A percentile compares a stretch with the other conserved stretches of the same genome.
Conservation (phyloP, 371 early-diverging fungal species). For the Mucor saturninus region DNA sequence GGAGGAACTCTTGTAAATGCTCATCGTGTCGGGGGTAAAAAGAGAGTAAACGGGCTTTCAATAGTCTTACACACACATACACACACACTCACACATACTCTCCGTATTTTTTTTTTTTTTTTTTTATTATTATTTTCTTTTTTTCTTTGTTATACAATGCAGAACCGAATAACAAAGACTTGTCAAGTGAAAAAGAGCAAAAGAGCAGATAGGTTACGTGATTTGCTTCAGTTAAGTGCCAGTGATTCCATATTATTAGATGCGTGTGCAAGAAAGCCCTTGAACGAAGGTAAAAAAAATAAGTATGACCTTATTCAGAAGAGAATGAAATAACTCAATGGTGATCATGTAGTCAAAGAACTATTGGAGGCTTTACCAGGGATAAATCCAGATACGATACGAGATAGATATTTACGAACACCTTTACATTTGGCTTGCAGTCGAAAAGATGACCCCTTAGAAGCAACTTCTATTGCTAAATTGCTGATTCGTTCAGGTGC, state of each 20-base stretch:
- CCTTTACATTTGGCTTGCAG: constrained; percentile 55
- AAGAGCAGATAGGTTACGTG: constrained; percentile 34
- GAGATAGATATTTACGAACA: constrained; percentile 48
- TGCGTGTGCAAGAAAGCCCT: constrained; percentile 43
- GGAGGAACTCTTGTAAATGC: neutral
- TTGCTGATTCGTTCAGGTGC: constrained; percentile 43
- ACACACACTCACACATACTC: neutral
- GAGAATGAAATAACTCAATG: too few relatives aligned
- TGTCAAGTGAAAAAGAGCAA: constrained; percentile 31
- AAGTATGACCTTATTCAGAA: too few relatives aligned
- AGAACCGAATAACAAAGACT: constrained; percentile 40
- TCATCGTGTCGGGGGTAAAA: neutral
- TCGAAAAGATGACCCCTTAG: constrained; percentile 39
- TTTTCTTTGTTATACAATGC: constrained; percentile 13
- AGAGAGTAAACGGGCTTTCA: neutral
- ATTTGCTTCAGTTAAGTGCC: constrained; percentile 37
- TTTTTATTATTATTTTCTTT: neutral
- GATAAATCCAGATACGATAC: constrained; percentile 48
- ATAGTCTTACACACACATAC: neutral
- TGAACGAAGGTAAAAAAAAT: constrained; percentile 34
- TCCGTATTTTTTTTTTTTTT: constrained; percentile 8
- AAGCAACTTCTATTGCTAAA: constrained; percentile 43
- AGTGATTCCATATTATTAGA: constrained; percentile 38
- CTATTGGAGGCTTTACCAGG: constrained; percentile 35
- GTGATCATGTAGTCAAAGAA: constrained; percentile 29